Evolutionary conservation across 2,329 filamentous ascomycete genomes (phyloP).

Genomic region (Pseudopithomyces chartarum): DNA sequence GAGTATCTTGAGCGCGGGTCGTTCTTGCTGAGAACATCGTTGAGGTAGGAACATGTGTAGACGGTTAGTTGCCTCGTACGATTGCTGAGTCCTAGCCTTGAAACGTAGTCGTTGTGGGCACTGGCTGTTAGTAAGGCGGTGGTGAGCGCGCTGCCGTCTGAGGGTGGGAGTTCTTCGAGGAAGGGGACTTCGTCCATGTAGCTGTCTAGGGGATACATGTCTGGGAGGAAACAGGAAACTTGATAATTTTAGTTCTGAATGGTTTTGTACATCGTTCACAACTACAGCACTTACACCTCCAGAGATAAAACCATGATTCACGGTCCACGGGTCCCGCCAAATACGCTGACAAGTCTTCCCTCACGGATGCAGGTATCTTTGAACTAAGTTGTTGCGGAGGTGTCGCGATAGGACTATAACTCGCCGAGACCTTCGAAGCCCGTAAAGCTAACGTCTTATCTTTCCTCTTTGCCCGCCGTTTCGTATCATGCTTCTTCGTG

Average conservation of each 20-base stretch:
- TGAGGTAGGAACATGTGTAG: neutral
- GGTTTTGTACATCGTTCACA: neutral
- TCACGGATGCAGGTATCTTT: neutral
- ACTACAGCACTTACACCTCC: neutral
- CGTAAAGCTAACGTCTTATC: neutral
- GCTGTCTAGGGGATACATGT: neutral
- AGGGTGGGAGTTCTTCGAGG: neutral
- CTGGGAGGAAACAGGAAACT: neutral
- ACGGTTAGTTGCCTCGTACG: neutral
- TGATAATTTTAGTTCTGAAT: neutral
- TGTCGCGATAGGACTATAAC: neutral
- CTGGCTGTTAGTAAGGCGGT: neutral
- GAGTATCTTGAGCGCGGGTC: neutral
- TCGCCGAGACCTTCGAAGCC: neutral
- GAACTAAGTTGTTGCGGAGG: neutral
- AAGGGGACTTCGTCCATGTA: neutral
- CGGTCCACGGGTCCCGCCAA: neutral
- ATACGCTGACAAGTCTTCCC: neutral
- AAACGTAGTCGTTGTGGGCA: neutral
- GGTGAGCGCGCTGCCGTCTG: neutral
- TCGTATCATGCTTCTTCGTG: conserved; percentile 6
- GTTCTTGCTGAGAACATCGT: neutral
- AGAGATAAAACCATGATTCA: neutral
- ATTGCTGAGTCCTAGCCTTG: neutral
- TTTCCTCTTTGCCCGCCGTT: conserved; percentile 2